Evolutionary conservation across 225 moss, liverwort and hornwort genomes (phyloP).

Genomic region (Takakia lepidozioides): DNA sequence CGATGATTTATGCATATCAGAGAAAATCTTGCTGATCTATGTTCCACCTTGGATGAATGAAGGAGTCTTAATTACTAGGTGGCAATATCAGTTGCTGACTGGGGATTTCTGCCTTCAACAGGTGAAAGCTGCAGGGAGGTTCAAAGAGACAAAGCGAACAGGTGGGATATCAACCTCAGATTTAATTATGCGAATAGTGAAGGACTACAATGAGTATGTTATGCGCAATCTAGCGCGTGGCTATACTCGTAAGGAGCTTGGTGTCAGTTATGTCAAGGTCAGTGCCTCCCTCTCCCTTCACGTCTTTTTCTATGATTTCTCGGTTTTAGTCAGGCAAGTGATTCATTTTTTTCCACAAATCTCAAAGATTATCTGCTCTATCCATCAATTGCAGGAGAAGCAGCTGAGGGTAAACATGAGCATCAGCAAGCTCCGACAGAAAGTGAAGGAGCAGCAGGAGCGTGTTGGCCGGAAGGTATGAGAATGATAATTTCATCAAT

Average conservation of each 20-base stretch:
- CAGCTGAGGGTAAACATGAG: constrained; percentile 51
- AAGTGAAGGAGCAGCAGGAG: constrained; percentile 58
- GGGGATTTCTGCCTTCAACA: too few species aligned
- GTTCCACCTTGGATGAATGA: too few species aligned
- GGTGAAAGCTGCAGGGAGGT: constrained; percentile 48
- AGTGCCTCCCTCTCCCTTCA: too few species aligned
- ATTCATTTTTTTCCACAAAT: background rate
- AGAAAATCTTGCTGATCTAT: too few species aligned
- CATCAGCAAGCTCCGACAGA: constrained; percentile 40
- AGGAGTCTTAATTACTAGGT: too few species aligned
- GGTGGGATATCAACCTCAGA: constrained; percentile 51
- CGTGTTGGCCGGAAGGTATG: constrained; percentile 50
- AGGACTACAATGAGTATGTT: constrained; percentile 49
- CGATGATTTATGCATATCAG: too few species aligned
- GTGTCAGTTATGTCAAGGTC: constrained; percentile 52
- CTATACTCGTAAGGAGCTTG: constrained; percentile 44
- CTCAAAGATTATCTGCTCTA: constrained; percentile 43
- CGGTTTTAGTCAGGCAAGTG: background rate
- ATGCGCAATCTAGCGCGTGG: too few species aligned
- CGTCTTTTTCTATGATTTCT: too few species aligned
- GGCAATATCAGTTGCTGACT: too few species aligned
- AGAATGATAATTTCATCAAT: too few species aligned
- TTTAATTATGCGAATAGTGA: constrained; percentile 49
- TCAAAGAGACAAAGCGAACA: constrained; percentile 47
- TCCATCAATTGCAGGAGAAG: too few species aligned